phyloP scores from a whole-genome alignment of 148 eudicot species.

The Linanthus parryae region DNA sequence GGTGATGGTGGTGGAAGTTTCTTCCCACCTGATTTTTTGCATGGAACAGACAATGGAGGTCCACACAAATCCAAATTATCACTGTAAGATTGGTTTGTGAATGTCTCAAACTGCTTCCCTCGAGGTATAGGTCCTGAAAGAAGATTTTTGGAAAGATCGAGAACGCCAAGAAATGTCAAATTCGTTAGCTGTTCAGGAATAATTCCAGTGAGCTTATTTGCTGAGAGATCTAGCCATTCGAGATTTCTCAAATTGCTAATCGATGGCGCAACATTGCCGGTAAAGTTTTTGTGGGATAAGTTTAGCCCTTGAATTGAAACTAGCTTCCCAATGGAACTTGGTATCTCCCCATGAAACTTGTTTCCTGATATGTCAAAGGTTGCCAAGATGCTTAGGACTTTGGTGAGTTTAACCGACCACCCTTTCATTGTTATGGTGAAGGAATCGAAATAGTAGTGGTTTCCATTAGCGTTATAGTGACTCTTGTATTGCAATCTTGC shows the following conservation, averaged over 20 bases:
- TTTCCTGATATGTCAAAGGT: conserved; percentile 2
- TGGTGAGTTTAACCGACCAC: neutral
- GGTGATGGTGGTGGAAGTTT: neutral
- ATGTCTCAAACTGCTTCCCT: neutral
- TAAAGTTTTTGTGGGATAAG: conserved; percentile 12
- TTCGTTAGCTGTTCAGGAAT: conserved; percentile 4
- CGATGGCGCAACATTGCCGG: conserved; percentile 3
- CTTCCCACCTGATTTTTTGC: neutral
- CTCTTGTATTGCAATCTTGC: neutral
- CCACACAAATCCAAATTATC: conserved; percentile 5
- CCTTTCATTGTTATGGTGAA: conserved; percentile 4
- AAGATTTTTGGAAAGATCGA: neutral
- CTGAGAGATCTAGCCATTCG: conserved; percentile 11
- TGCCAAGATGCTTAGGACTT: neutral
- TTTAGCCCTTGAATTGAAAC: conserved; percentile 5
- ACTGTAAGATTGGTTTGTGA: neutral
- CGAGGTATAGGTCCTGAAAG: neutral
- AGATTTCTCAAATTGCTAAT: conserved; percentile 8
- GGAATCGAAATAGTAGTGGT: neutral
- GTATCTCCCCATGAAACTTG: neutral
- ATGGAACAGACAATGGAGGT: neutral
- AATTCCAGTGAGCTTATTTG: conserved; percentile 8
- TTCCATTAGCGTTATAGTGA: conserved; percentile 1
- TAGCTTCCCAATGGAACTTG: conserved; percentile 2
- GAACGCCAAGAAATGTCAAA: conserved; percentile 3